Evolutionary conservation across 768 basidiomycete species (phyloP).

Genomic region (Rhizopogon sp.): DNA sequence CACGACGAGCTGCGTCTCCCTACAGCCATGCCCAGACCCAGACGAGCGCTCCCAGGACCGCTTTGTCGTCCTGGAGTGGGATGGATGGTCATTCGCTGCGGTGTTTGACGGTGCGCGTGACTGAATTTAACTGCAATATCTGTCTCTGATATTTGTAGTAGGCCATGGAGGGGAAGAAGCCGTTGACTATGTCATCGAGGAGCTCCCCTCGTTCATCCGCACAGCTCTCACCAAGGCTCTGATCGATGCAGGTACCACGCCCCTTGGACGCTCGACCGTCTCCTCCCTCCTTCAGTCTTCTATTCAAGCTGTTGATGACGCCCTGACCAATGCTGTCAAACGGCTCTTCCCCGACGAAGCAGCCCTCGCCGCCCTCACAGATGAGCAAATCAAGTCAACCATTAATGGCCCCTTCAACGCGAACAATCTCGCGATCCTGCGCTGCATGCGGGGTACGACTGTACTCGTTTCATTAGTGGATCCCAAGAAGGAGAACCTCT

Average conservation of each 20-base stretch:
- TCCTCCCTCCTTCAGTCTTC: conserved; percentile 28
- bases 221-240: conserved; percentile 19
- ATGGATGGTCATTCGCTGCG: conserved; percentile 39
- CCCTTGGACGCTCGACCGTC: conserved; percentile 15
- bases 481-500: conserved; percentile 37
- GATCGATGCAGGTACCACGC: conserved; percentile 1
- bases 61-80: conserved; percentile 36
- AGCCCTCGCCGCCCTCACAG: conserved; percentile 26
- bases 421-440: conserved; percentile 32
- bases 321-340: conserved; percentile 32
- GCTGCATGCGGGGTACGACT: conserved; percentile 50
- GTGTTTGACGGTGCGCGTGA: conserved; percentile 41
- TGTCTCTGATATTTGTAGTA: conserved; percentile 9
- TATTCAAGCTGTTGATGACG: conserved; percentile 35
- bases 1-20: conserved; percentile 35
- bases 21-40: conserved; percentile 44
- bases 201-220: conserved; percentile 29
- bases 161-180: conserved; percentile 46
- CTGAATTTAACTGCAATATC: neutral
- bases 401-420: conserved; percentile 32
- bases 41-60: conserved; percentile 42
- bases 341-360: conserved; percentile 36
- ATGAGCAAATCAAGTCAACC: conserved; percentile 33
- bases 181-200: conserved; percentile 33
- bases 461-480: conserved; percentile 44